phyloP scores from a whole-genome alignment of 31 red algal genomes.

The Porphyra umbilicalis region DNA sequence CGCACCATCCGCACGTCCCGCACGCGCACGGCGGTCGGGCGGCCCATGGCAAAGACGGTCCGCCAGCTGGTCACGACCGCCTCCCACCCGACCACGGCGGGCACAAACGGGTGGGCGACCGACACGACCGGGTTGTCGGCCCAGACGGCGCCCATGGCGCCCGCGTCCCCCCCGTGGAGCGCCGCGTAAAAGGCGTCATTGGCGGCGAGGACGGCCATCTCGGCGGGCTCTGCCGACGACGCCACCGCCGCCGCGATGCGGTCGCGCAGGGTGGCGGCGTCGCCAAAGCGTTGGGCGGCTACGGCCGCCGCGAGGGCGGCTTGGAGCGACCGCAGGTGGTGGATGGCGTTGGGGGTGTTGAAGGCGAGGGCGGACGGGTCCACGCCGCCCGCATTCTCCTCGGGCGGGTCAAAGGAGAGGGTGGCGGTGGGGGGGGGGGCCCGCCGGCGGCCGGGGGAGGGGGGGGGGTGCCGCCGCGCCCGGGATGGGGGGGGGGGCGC shows the following conservation, averaged over 20 bases:
- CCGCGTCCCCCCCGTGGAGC: constrained; percentile 15
- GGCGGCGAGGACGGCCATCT: constrained; percentile 10
- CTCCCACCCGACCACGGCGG: constrained; percentile 16
- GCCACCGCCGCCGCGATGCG: background rate
- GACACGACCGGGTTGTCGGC: constrained; percentile 16
- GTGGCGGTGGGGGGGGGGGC: background rate
- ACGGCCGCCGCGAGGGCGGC: constrained; percentile 1
- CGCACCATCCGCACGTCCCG: constrained; percentile 7
- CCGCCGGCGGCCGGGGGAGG: too few species aligned
- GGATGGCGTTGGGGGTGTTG: background rate
- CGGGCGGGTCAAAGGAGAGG: background rate
- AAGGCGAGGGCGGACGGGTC: background rate
- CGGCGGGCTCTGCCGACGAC: background rate
- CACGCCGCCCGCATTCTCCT: background rate
- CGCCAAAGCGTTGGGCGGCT: constrained; percentile 1
- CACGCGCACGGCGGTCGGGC: background rate
- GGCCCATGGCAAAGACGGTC: constrained; percentile 16
- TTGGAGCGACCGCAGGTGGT: background rate
- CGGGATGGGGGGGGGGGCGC: background rate
- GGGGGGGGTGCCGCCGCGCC: background rate
- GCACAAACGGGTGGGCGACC: constrained; percentile 22
- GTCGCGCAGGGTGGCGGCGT: constrained; percentile 6
- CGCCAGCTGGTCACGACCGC: constrained; percentile 18
- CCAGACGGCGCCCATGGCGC: constrained; percentile 18
- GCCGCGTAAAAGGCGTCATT: constrained; percentile 56